Evolutionary conservation across 2,329 filamentous ascomycete genomes (phyloP).

Genomic region (Calonectria pauciramosa): DNA sequence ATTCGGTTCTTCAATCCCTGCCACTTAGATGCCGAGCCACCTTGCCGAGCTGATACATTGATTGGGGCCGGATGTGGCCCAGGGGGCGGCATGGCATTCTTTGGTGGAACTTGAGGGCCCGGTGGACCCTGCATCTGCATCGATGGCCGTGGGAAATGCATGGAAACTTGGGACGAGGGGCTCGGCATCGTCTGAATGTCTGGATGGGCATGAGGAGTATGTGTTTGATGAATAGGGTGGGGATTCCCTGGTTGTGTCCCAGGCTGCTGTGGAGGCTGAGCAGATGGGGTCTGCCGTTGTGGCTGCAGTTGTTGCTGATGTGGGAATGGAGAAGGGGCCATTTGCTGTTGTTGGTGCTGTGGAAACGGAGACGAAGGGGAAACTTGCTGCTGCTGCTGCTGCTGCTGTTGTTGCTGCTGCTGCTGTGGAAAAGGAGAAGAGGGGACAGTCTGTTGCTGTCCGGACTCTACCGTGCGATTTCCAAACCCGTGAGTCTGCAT

Average conservation of each 20-base stretch:
- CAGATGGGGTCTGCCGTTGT: neutral
- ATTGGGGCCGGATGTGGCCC: slow-evolving; percentile 22
- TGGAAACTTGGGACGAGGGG: slow-evolving; percentile 27
- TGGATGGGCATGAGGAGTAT: slow-evolving; percentile 19
- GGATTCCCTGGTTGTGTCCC: slow-evolving; percentile 24
- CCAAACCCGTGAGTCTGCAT: slow-evolving; percentile 31
- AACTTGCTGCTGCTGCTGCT: slow-evolving; percentile 16
- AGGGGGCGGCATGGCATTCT: slow-evolving; percentile 22
- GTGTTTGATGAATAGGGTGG: slow-evolving; percentile 34
- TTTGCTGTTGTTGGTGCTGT: neutral
- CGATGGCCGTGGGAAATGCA: slow-evolving; percentile 27
- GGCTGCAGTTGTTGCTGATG: neutral
- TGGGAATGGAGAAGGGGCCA: neutral
- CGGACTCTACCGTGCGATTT: slow-evolving; percentile 29
- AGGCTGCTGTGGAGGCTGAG: slow-evolving; percentile 24
- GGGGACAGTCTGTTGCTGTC: slow-evolving; percentile 28
- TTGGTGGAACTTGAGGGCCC: slow-evolving; percentile 30
- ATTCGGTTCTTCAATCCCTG: slow-evolving; percentile 51
- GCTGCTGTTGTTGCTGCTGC: neutral
- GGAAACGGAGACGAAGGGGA: neutral
- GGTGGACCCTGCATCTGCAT: slow-evolving; percentile 35
- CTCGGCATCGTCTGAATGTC: slow-evolving; percentile 28
- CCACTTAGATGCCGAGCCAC: slow-evolving; percentile 48
- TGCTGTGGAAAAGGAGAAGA: slow-evolving; percentile 26
- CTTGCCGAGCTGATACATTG: slow-evolving; percentile 32